These are phyloP conservation scores for Colletotrichum phormii DNA, from an alignment of 2,329 filamentous ascomycete genomes.

Conservation along the genomic window DNA sequence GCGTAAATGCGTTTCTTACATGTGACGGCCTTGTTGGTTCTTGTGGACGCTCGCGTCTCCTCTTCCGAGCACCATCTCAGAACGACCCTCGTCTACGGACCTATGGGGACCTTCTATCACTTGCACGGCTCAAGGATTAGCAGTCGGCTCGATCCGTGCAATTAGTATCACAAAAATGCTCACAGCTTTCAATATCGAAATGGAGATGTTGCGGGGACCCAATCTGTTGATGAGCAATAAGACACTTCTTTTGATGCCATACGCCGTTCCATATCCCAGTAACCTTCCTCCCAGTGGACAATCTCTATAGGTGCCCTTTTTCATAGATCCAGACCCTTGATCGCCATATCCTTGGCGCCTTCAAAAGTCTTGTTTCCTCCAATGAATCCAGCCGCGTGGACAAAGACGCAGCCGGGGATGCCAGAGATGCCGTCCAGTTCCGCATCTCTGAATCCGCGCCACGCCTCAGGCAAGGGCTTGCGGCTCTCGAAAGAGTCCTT, in stretches of 20 bases:
- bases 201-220: neutral
- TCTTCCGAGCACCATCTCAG: neutral
- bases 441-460: conserved; percentile 91
- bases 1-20: neutral
- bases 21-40: neutral
- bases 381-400: conserved; percentile 95
- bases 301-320: neutral
- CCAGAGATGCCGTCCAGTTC: conserved; percentile 80
- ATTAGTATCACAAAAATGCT: neutral
- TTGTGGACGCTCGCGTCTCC: neutral
- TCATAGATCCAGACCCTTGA: conserved; percentile 70
- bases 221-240: conserved; percentile 32
- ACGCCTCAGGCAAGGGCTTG: conserved; percentile 89
- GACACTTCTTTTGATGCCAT: conserved; percentile 34
- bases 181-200: neutral
- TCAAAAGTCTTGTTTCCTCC: conserved; percentile 94
- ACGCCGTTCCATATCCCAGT: conserved; percentile 22
- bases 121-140: neutral
- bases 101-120: neutral
- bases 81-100: neutral
- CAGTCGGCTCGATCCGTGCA: neutral
- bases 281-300: neutral
- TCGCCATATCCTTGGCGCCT: conserved; percentile 87
- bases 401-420: conserved; percentile 84
- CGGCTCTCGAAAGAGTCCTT: conserved; percentile 91